phyloP scores from a whole-genome alignment of 2,329 filamentous ascomycete genomes.

The Cladosporium sp. region DNA sequence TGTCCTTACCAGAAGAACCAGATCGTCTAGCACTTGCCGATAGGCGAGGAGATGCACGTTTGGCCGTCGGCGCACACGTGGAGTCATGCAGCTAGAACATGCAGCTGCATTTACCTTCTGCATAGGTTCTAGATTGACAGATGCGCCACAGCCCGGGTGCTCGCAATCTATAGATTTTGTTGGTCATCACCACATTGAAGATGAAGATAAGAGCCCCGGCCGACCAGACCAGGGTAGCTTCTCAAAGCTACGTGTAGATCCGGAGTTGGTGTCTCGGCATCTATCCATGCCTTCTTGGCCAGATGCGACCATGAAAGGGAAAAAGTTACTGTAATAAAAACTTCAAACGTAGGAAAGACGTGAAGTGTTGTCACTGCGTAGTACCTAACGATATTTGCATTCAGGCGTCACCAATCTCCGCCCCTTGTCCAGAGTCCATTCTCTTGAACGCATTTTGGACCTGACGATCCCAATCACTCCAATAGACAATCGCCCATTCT shows the following conservation, averaged over 20 bases:
- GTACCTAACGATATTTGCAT: no score
- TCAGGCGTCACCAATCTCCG: constrained; percentile 3
- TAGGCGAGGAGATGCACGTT: constrained; percentile 15
- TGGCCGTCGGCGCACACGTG: constrained; percentile 3
- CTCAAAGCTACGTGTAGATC: neutral
- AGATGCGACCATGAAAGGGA: no score
- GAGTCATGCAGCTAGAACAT: neutral
- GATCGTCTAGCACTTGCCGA: constrained; percentile 12
- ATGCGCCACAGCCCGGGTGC: no score
- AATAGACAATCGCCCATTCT: constrained; percentile 73
- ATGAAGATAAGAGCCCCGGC: neutral
- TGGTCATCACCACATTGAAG: neutral
- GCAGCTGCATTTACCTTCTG: constrained; percentile 15
- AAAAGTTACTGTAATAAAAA: no score
- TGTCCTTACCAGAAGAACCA: no score
- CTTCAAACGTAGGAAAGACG: no score
- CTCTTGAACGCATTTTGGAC: constrained; percentile 64
- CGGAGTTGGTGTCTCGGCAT: neutral
- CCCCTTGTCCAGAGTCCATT: constrained; percentile 53
- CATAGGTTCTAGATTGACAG: neutral
- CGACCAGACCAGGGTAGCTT: neutral
- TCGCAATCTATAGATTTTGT: neutral
- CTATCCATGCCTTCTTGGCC: neutral
- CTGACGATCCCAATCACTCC: constrained; percentile 70
- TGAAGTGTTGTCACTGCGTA: no score